A percentile compares a stretch with the other conserved stretches of the same genome.
Conservation (phyloP, 176 grass and related monocot species). For the Secale cereale region DNA sequence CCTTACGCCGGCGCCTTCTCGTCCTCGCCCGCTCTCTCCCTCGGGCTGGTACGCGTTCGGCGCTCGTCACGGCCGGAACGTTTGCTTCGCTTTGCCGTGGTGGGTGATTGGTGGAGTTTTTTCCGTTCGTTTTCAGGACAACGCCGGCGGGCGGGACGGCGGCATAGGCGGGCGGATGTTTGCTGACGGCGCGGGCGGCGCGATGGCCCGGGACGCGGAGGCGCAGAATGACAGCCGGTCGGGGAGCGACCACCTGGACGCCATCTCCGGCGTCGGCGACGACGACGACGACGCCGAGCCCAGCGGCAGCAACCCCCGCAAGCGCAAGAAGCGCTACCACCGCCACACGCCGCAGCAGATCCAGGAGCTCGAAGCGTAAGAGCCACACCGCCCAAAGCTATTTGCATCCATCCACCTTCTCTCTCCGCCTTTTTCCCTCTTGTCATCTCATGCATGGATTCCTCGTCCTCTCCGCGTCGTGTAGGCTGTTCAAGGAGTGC, state of each 20-base stretch:
- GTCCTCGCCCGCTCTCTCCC: constrained; percentile 77
- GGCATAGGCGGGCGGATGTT: constrained; percentile 7
- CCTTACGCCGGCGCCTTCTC: constrained; percentile 46
- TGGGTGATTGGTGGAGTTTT: not conserved
- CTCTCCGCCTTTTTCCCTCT: not conserved
- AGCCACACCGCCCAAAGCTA: not conserved
- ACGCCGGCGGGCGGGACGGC: constrained; percentile 11
- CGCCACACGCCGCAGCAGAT: constrained; percentile 98
- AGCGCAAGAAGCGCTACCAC: constrained; percentile 90
- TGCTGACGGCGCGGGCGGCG: not conserved
- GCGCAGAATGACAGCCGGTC: constrained; percentile 84
- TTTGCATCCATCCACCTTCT: constrained; percentile 3
- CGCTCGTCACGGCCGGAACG: not conserved
- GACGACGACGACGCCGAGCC: constrained; percentile 56
- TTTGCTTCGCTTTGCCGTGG: not conserved
- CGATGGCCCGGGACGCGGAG: constrained; percentile 13
- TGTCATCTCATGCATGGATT: constrained; percentile 48
- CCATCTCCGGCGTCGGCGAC: constrained; percentile 51
- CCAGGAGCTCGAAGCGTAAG: constrained; percentile 93
- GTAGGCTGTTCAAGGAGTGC: constrained; percentile 97
- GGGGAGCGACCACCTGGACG: constrained; percentile 84
- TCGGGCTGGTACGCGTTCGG: constrained; percentile 53
- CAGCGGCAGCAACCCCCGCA: constrained; percentile 52
- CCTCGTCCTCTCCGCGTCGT: not conserved
- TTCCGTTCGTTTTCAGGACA: constrained; percentile 21